Evolutionary conservation across 805 yeast species (phyloP), one percentile per base, ranked within the genome.

Genomic region (Lachancea sp.): DNA sequence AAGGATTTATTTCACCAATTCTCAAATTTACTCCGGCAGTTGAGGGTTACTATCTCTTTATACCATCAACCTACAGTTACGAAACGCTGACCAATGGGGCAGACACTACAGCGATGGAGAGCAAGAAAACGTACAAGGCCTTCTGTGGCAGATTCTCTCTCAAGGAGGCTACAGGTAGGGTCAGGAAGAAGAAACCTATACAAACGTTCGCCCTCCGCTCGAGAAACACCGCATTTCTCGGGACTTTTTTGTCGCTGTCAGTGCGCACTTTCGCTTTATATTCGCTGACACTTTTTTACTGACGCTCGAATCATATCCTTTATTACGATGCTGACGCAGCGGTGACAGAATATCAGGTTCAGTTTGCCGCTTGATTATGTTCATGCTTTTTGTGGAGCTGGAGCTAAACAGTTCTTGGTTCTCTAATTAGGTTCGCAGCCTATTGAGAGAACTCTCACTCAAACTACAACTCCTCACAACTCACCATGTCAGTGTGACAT

Each of bases 81-180:
- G 44, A 41, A 41, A 41, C 44, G 44, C 44, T 41, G 44, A 41
- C 44, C 39, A 41, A 41, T 41, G 44, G 35, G 44, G 44, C 44
- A 41, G 39, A 41, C 44, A 41, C 39, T 41, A 41, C 44, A 41
- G 44, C 44, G 38, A 41, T 41, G 39, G 44, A 41, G 44, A 41
- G 44, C 44, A 41, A 41, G 44, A 41, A 41, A 30, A 41, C 44
- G 39, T 41, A 41, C 44, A 41, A 41, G 44, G 44, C 44, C 39
- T 41, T 41, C 46, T 42, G 46, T 42, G 46, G 46, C 41, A 42
- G 46, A 37, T 42, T 42, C 44, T 41, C 44, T 41, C 44, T 41
- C 38, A 41, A 41, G 44, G 44, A 41, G 42, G 42, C 42, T 39
- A 39, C 42, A 32, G 36, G 42, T 42, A 36, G 46, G 46, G 41